Conservation (phyloP, 1,284 basidiomycete genomes). For the Leucoagaricus sp. region DNA sequence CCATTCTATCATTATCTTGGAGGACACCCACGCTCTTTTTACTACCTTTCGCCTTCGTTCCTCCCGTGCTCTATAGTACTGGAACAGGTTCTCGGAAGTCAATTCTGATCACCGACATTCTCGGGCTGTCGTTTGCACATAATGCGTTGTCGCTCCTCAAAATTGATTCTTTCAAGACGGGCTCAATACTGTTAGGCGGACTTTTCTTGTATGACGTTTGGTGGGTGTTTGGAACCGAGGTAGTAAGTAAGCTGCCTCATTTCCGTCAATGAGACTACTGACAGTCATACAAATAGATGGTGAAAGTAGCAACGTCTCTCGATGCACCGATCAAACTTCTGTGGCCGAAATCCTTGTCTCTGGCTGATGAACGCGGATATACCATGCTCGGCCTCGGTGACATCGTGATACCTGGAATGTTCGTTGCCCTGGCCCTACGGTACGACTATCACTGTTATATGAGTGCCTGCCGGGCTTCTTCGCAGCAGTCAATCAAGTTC, state of each 20-base stretch:
- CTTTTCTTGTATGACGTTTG: slow-evolving; percentile 90
- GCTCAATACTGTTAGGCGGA: slow-evolving; percentile 75
- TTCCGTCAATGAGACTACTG: background rate
- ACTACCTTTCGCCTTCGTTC: slow-evolving; percentile 62
- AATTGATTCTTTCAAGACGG: slow-evolving; percentile 91
- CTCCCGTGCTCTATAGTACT: slow-evolving; percentile 71
- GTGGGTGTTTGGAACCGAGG: slow-evolving; percentile 85
- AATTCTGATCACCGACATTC: slow-evolving; percentile 76
- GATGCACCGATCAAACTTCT: slow-evolving; percentile 95
- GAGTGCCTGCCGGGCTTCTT: background rate
- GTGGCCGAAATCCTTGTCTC: slow-evolving; percentile 76
- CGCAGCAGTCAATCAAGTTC: slow-evolving; percentile 36
- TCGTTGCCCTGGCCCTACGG: slow-evolving; percentile 86
- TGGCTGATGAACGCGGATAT: slow-evolving; percentile 63
- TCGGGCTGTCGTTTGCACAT: slow-evolving; percentile 85
- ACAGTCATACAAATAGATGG: slow-evolving; percentile 63
- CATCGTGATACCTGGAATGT: slow-evolving; percentile 88
- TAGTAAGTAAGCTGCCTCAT: slow-evolving; percentile 55
- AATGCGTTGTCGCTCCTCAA: slow-evolving; percentile 83
- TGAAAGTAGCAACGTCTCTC: slow-evolving; percentile 88
- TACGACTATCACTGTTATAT: slow-evolving; percentile 64
- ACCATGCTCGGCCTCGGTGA: slow-evolving; percentile 95
- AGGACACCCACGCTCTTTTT: slow-evolving; percentile 68
- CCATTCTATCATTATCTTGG: slow-evolving; percentile 47
- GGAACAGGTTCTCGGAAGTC: slow-evolving; percentile 60